Evolutionary conservation across 202 grass and related monocot genomes (phyloP).

Genomic region (Dendrocalamus latiflorus): DNA sequence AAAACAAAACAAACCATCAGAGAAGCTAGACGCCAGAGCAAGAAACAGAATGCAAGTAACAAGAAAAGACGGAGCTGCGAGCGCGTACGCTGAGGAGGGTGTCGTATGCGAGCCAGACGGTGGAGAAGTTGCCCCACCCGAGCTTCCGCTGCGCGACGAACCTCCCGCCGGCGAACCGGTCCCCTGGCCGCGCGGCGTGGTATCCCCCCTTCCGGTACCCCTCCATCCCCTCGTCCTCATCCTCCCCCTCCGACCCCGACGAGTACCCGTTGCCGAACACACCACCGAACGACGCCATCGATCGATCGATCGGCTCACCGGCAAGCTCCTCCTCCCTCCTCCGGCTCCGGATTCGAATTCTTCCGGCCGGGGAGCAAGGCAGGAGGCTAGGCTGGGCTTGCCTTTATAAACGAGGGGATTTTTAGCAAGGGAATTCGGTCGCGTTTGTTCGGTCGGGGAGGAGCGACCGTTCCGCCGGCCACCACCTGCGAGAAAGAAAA

Average conservation of each 20-base stretch:
- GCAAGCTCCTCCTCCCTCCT: too few relatives aligned
- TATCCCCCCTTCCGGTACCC: conserved; percentile 94
- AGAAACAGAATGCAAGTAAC: background rate
- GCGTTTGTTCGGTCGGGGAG: too few relatives aligned
- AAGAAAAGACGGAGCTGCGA: background rate
- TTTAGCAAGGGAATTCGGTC: too few relatives aligned
- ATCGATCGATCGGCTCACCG: too few relatives aligned
- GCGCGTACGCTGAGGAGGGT: conserved; percentile 52
- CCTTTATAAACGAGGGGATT: too few relatives aligned
- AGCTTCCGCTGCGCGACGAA: conserved; percentile 92
- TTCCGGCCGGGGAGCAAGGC: too few relatives aligned
- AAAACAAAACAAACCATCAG: background rate
- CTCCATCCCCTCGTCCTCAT: conserved; percentile 84
- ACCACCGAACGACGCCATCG: conserved; percentile 19
- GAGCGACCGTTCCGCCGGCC: too few relatives aligned
- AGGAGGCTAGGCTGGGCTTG: too few relatives aligned
- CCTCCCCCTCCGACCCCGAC: conserved; percentile 61
- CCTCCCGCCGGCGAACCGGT: conserved; percentile 75
- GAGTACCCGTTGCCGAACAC: conserved; percentile 28
- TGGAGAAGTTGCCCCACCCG: conserved; percentile 97
- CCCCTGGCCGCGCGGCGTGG: conserved; percentile 79
- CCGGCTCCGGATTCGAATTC: too few relatives aligned
- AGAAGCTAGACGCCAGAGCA: background rate
- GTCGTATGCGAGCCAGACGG: conserved; percentile 99
- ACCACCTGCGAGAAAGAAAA: too few relatives aligned